A percentile compares a stretch with the other conserved stretches of the same genome.
Conservation (phyloP, 108 stramenopile species). For the Mayamaea pseudoterrestris region DNA sequence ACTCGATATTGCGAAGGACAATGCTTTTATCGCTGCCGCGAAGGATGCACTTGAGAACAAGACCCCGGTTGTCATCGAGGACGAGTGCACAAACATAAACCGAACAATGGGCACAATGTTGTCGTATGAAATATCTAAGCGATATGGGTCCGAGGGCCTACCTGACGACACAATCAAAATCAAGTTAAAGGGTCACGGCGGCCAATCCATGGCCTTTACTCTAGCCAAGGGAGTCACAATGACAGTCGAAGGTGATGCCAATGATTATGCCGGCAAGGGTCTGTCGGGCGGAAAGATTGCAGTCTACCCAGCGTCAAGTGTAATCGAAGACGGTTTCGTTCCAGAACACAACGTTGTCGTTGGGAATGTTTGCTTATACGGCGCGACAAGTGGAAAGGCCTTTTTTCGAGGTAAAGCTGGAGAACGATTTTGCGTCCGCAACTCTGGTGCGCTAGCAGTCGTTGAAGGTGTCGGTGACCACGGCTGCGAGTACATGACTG, state of each 20-base stretch:
- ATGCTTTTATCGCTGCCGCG: constrained; percentile 73
- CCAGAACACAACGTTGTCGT: constrained; percentile 89
- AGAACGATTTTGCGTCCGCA: constrained; percentile 96
- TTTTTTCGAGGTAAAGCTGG: constrained; percentile 95
- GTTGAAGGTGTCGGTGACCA: constrained; percentile 98
- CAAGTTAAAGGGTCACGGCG: constrained; percentile 86
- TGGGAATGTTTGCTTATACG: constrained; percentile 93
- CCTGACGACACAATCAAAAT: constrained; percentile 92
- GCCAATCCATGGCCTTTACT: constrained; percentile 91
- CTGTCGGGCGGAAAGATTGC: constrained; percentile 93
- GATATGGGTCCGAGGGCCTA: constrained; percentile 84
- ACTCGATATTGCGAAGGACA: constrained; percentile 73
- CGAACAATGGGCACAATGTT: constrained; percentile 94
- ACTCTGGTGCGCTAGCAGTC: constrained; percentile 93
- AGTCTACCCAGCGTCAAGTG: constrained; percentile 56
- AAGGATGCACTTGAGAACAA: constrained; percentile 71
- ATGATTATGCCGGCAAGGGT: constrained; percentile 96
- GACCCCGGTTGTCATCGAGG: constrained; percentile 71
- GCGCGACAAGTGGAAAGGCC: constrained; percentile 91
- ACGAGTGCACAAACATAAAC: constrained; percentile 76
- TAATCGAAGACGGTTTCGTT: constrained; percentile 65
- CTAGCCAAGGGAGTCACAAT: constrained; percentile 91
- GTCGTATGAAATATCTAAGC: constrained; percentile 81
- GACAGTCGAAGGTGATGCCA: constrained; percentile 90
- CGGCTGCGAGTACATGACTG: constrained; percentile 99